Base-by-base conservation (phyloP, 208 protist genomes). In the Trypanosomatidae sp. region DNA sequence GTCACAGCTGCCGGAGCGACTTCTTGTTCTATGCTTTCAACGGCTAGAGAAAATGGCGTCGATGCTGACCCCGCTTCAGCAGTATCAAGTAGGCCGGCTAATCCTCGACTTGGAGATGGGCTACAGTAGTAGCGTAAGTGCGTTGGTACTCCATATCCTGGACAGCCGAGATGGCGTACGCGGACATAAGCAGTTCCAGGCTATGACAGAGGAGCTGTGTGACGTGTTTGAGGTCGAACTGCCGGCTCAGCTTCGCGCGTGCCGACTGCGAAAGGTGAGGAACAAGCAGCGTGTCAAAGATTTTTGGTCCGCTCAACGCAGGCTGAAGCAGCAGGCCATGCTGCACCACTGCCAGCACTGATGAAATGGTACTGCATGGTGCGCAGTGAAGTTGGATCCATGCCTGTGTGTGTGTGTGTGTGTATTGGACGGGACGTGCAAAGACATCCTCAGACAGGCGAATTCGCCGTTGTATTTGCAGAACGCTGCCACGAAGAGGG, bases 101-200 rank as follows among this genome's bases (percentile, higher is more conserved):
- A 83, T 86, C 7, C 83, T 95, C 1, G 84, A 82, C 22, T 71
- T 94, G 30, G 90, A 95, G 72, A 94, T 97, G 93, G 93, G 88
- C n/a, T 95, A 93, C 83, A 87, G 79, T 2, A 49, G 79, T 2
- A 81, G 74, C 65, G 72, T 95, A 13, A 76, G 90, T 76, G 72
- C 76, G 7, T 62, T 97, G n/a, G 88, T 90, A 36, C 79, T 80
- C n/a, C 74, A 78, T 49, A 79, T 93, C 44, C 73, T 94, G n/a
- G 90, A 97, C 19, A 90, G 81, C 44, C 85, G 91, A 1, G 91
- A 94, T 41, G 87, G 83, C 17, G 50, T 81, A 55, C 82, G 89
- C 8, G 65, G 66, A 49, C 69, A 82, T 53, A 79, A 33, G 15
- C 44, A 58, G 17, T 90, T 86, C 72, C 80, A 83, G 28, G 62